Evolutionary conservation across 495 filamentous ascomycete genomes (phyloP).

Genomic region (Thozetella sp.): DNA sequence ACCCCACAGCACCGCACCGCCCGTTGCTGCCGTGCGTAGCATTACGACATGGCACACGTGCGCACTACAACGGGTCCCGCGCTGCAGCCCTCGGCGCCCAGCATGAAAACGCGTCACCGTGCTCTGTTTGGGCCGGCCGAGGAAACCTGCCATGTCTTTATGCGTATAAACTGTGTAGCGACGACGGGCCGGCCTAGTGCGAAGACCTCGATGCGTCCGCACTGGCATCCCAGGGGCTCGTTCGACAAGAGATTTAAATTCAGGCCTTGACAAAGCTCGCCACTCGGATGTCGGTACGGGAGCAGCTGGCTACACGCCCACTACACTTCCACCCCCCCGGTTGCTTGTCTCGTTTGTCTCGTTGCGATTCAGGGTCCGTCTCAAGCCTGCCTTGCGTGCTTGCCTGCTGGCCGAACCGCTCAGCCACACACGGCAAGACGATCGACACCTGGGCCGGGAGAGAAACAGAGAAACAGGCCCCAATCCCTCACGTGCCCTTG

Average conservation of each 20-base stretch:
- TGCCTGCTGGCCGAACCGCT: no score
- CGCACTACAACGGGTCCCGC: not conserved
- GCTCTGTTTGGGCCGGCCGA: not conserved
- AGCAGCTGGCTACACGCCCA: not conserved
- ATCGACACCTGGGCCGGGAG: no score
- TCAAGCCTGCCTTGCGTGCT: no score
- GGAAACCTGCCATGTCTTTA: not conserved
- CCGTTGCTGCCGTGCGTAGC: not conserved
- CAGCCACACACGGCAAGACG: no score
- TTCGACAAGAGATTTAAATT: not conserved
- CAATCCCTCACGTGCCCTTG: no score
- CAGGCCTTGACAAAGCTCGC: no score
- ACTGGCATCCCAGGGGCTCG: not conserved
- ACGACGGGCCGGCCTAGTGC: no score
- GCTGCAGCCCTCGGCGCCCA: not conserved
- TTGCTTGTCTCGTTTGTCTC: not conserved
- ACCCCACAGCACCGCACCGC: no score
- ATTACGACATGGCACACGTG: not conserved
- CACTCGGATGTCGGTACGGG: not conserved
- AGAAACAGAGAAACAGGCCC: no score
- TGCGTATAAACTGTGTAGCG: no score
- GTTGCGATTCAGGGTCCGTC: slow-evolving; percentile 1
- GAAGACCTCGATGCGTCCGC: not conserved
- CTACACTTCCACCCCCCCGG: not conserved
- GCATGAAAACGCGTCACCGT: not conserved